Conservation (phyloP, 352 stramenopile species). For the Phytophthora kernoviae region DNA sequence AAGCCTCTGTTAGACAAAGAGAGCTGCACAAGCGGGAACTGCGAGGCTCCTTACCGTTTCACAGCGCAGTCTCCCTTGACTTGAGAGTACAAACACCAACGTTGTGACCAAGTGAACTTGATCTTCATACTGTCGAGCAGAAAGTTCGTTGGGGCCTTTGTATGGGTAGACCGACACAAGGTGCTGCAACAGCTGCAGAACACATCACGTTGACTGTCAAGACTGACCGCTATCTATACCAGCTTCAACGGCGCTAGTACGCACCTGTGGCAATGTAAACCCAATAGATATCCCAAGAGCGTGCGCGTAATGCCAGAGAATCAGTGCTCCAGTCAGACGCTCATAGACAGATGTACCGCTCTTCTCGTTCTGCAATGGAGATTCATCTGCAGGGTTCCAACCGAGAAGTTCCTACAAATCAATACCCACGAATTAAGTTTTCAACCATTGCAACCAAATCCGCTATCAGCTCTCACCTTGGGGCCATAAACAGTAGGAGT, state of each 20-base stretch:
- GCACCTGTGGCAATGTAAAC: constrained; percentile 68
- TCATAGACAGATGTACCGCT: constrained; percentile 49
- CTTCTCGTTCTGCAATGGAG: constrained; percentile 38
- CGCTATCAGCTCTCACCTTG: constrained; percentile 31
- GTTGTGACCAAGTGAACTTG: constrained; percentile 88
- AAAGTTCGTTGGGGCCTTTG: constrained; percentile 71
- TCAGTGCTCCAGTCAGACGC: constrained; percentile 65
- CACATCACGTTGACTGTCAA: neutral
- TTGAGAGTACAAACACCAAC: constrained; percentile 86
- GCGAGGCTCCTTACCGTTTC: constrained; percentile 44
- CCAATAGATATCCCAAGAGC: constrained; percentile 63
- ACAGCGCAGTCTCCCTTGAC: constrained; percentile 78
- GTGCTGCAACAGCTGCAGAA: constrained; percentile 66
- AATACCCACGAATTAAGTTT: constrained; percentile 8
- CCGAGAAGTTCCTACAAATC: constrained; percentile 74
- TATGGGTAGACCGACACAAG: constrained; percentile 84
- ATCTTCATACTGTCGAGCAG: constrained; percentile 68
- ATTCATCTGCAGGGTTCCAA: constrained; percentile 69
- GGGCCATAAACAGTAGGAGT: constrained; percentile 52
- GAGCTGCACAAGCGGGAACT: neutral
- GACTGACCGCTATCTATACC: neutral
- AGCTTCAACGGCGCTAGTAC: neutral
- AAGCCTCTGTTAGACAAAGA: constrained; percentile 7
- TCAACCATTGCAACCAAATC: neutral
- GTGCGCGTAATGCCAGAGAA: constrained; percentile 73